These are phyloP conservation scores for Tolypocladium endophyticum DNA, from an alignment of 2,329 filamentous ascomycete genomes.

Conservation along the genomic window DNA sequence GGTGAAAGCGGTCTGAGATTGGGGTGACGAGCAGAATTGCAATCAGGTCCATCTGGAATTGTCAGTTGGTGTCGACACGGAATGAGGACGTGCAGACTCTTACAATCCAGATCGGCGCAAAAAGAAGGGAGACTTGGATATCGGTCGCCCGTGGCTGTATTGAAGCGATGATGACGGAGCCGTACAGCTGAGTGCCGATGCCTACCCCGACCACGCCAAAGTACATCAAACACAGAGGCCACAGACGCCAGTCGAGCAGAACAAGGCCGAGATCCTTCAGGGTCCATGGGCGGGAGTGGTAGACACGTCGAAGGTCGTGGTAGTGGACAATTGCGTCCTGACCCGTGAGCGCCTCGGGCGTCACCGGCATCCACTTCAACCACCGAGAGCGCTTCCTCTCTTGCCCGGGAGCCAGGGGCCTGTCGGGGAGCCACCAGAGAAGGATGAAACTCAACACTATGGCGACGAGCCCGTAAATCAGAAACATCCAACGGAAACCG, in stretches of 20 bases:
- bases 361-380: conserved; percentile 55
- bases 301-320: conserved; percentile 69
- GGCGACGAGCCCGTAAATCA: conserved; percentile 71
- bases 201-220: conserved; percentile 90
- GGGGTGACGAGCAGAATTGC: conserved; percentile 80
- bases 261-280: conserved; percentile 59
- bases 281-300: conserved; percentile 65
- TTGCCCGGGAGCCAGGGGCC: conserved; percentile 65
- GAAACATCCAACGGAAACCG: conserved; percentile 88
- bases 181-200: conserved; percentile 82
- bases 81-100: conserved; percentile 19
- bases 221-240: conserved; percentile 83
- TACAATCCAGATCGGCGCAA: conserved; percentile 87
- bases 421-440: conserved; percentile 85
- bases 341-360: conserved; percentile 61
- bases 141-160: conserved; percentile 65
- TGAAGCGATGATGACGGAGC: conserved; percentile 71
- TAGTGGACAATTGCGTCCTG: conserved; percentile 77
- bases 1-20: conserved; percentile 78
- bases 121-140: conserved; percentile 69
- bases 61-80: background rate
- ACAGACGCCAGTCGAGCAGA: conserved; percentile 76
- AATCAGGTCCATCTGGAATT: conserved; percentile 67
- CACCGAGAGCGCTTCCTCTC: conserved; percentile 37
- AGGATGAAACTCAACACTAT: conserved; percentile 61